Evolutionary conservation across 768 basidiomycete genomes (phyloP).

Genomic region (Lentinula sp.): DNA sequence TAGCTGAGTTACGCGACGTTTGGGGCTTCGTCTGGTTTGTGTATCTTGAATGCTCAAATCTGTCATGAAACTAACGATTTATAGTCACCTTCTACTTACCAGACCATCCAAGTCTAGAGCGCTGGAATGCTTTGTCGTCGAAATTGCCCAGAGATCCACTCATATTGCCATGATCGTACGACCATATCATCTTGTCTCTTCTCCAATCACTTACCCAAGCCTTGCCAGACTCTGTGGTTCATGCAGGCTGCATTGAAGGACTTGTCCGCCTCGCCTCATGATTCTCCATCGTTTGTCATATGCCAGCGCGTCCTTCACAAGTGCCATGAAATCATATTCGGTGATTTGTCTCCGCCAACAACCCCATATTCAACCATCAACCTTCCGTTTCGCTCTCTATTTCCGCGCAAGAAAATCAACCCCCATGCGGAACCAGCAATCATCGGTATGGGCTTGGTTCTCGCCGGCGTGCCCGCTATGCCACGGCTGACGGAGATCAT

Average conservation of each 20-base stretch:
- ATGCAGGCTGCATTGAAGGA: slow-evolving; percentile 95
- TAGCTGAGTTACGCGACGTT: slow-evolving; percentile 70
- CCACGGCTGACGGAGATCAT: slow-evolving; percentile 66
- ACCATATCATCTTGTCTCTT: slow-evolving; percentile 8
- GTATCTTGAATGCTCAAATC: slow-evolving; percentile 1
- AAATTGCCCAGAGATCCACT: slow-evolving; percentile 83
- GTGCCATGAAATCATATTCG: slow-evolving; percentile 96
- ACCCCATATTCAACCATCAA: slow-evolving; percentile 64
- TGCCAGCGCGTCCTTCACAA: slow-evolving; percentile 88
- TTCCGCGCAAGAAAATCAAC: slow-evolving; percentile 60
- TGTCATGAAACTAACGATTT: slow-evolving; percentile 6
- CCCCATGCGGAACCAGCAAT: slow-evolving; percentile 68
- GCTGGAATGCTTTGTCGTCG: slow-evolving; percentile 89
- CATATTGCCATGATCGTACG: slow-evolving; percentile 90
- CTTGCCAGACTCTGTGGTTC: slow-evolving; percentile 86
- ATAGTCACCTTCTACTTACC: slow-evolving; percentile 90
- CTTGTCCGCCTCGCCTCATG: slow-evolving; percentile 48
- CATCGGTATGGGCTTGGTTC: slow-evolving; percentile 77
- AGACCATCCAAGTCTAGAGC: slow-evolving; percentile 89
- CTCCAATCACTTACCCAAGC: slow-evolving; percentile 10
- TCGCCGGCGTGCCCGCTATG: slow-evolving; percentile 75
- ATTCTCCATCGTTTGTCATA: slow-evolving; percentile 77
- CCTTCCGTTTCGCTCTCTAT: slow-evolving; percentile 38
- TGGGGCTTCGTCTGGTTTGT: slow-evolving; percentile 86
- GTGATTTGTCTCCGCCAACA: slow-evolving; percentile 65